Base-by-base conservation (phyloP, 345 rosid species). In the Clarkia xantiana region DNA sequence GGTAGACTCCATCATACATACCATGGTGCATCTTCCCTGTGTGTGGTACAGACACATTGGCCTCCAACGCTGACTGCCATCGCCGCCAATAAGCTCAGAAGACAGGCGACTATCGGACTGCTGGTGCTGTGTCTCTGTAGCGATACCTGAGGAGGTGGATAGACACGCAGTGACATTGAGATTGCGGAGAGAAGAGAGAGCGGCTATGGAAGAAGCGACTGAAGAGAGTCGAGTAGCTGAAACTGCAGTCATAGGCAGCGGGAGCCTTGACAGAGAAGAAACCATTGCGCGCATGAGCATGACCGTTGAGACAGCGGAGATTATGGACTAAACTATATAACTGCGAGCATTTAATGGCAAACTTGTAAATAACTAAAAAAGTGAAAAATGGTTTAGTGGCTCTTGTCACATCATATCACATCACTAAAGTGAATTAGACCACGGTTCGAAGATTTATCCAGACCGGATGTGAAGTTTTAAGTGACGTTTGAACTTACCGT, bases 21-120 rank as follows among this genome's bases (percentile, higher is more conserved):
- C 91, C 94, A 52, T 79, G 53, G 79, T 74, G 62, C 95, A 86
- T 59, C 69, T 86, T 39, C 82, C 95, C 45, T 90, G 97, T 9
- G 94, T 70, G 72, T 67, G 58, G 67, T 90, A 83, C 84, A 90
- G 62, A 53, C 97, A 90, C 84, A 74, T 72, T 16, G 88, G 94
- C 61, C 67, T 73, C 94, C 94, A 81, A 18, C 77, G 71, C 39
- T 44, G 6, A 47, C 9, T 54, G 29, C 47, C 25, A 47, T 4
- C 52, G 29, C 47, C 25, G 40, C 6, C 55, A 45, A 15, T 22
- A 7, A 42, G 44, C n/a, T 0, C 14, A 8, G 45, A 17, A n/a
- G 29, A 40, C 38, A 58, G 18, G 53, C 14, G 36, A 16, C 0
- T 23, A 41, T 41, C 44, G 3, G 16, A 13, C 8, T 29, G 51